Evolutionary conservation across 768 basidiomycete species (phyloP), one percentile per base, ranked within the genome.

Genomic region (Lactarius vividus): DNA sequence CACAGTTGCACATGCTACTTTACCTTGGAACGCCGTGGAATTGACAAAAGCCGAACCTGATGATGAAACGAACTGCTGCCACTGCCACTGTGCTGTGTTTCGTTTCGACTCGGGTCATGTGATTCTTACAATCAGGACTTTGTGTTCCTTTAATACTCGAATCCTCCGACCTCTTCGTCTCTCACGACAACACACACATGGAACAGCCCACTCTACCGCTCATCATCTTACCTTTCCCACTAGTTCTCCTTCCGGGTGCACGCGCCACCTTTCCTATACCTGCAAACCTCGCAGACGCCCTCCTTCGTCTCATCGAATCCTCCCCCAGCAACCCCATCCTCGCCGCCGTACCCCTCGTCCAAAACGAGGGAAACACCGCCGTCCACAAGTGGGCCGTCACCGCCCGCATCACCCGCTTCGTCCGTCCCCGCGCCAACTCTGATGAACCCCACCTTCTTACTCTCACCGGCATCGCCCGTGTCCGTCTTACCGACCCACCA

Each of bases 171-270:
- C 46, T 49, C 46, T 11, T 13, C 10, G 13, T 39, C 29, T 42
- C 59, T 6, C 33, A 40, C 0, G 13, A 40, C 39, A 40, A 15
- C 33, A n/a, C 28, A n/a, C 28, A 15, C 23, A 29, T 33, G 28
- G 29, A 39, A 26, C 61, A 23, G 29, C 20, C 35, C 49, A 23
- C 82, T 65, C 81, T 95, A 7, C 86, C 88, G 4, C 78, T 94
- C 33, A 80, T 96, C 56, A 81, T 84, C 6, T 84, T 96, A 33
- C 82, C 85, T 0, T 80, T 88, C 68, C 94, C 94, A 0, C 77
- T 85, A 54, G 77, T 95, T 64, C 84, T 95, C 42, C 83, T 93
- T 15, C 94, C 94, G 0, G 85, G 85, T 9, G 85, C 88, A 0
- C 79, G 86, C 16, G 79, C 91, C 53, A 87, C 89, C 0, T 75